Percentiles rank a stretch among this genome's conserved stretches.
Evolutionary conservation across 805 yeast species (phyloP).

Genomic region (Kodamaea kakaduensis): DNA sequence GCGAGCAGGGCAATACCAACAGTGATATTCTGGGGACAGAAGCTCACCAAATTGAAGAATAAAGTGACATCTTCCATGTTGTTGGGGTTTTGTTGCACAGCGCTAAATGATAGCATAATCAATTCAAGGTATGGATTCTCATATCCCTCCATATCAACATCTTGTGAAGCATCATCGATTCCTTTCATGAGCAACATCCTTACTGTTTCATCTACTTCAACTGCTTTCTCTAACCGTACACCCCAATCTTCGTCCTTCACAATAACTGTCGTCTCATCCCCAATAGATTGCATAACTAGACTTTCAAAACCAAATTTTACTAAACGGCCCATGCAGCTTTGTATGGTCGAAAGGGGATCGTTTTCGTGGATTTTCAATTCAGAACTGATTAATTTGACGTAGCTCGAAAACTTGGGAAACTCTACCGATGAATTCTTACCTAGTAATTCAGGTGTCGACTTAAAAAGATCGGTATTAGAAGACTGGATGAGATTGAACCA

Average conservation of each 20-base stretch:
- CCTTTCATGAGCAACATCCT: slow-evolving; percentile 22
- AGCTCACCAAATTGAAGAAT: slow-evolving; percentile 29
- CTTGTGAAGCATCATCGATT: slow-evolving; percentile 14
- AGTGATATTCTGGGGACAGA: slow-evolving; percentile 27
- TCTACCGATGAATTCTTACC: slow-evolving; percentile 35
- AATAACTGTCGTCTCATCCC: slow-evolving; percentile 50
- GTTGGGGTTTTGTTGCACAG: too few species aligned
- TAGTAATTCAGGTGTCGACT: slow-evolving; percentile 41
- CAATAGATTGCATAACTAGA: slow-evolving; percentile 61
- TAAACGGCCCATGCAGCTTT: slow-evolving; percentile 36
- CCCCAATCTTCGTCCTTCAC: slow-evolving; percentile 74
- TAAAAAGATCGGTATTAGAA: slow-evolving; percentile 40
- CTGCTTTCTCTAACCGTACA: slow-evolving; percentile 61
- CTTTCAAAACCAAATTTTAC: slow-evolving; percentile 53
- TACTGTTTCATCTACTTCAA: slow-evolving; percentile 57
- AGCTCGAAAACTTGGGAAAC: slow-evolving; percentile 54
- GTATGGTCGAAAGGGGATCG: slow-evolving; percentile 23
- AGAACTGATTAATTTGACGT: slow-evolving; percentile 24
- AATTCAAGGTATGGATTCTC: slow-evolving; percentile 20
- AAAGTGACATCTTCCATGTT: too few species aligned
- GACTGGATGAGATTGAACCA: slow-evolving; percentile 60
- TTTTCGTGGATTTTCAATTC: slow-evolving; percentile 21
- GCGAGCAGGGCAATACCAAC: slow-evolving; percentile 17
- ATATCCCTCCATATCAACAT: slow-evolving; percentile 15
- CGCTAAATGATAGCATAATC: slow-evolving; percentile 37